A percentile compares a stretch with the other conserved stretches of the same genome.
Evolutionary conservation across 2,329 filamentous ascomycete genomes (phyloP).

Genomic region (Xylaria sp.): DNA sequence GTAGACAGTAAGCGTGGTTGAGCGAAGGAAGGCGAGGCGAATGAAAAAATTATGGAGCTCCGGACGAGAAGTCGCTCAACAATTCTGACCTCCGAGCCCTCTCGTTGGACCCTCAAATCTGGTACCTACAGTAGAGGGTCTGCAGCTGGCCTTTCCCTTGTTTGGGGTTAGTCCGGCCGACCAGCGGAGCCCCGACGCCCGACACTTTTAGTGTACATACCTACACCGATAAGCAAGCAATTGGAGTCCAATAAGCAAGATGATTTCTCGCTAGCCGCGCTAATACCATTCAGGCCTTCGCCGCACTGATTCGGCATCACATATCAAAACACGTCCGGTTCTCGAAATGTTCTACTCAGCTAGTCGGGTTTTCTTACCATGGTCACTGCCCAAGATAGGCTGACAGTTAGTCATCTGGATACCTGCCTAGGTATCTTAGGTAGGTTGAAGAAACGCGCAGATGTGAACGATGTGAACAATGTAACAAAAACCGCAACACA

Average conservation of each 20-base stretch:
- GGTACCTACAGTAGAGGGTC: background rate
- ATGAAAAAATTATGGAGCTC: conserved; percentile 38
- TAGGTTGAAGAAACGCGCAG: background rate
- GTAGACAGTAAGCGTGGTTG: conserved; percentile 31
- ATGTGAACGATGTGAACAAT: conserved; percentile 12
- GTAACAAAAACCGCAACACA: conserved; percentile 28
- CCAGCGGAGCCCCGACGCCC: conserved; percentile 31
- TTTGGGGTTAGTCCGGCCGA: conserved; percentile 35
- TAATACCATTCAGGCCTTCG: background rate
- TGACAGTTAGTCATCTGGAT: background rate
- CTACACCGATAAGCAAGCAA: conserved; percentile 19
- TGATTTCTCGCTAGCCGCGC: background rate
- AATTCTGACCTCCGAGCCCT: conserved; percentile 34
- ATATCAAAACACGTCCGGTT: background rate
- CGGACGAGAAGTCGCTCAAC: conserved; percentile 39
- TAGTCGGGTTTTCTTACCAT: background rate
- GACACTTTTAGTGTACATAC: conserved; percentile 17
- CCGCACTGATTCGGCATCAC: background rate
- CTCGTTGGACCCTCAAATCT: conserved; percentile 5
- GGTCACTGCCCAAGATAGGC: background rate
- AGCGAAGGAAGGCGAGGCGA: conserved; percentile 21
- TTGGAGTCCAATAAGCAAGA: background rate
- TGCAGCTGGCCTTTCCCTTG: conserved; percentile 8
- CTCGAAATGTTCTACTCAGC: background rate
- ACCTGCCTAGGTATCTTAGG: background rate